Evolutionary conservation across 2,329 filamentous ascomycete genomes (phyloP).

Genomic region (Epichloe glyceriae): DNA sequence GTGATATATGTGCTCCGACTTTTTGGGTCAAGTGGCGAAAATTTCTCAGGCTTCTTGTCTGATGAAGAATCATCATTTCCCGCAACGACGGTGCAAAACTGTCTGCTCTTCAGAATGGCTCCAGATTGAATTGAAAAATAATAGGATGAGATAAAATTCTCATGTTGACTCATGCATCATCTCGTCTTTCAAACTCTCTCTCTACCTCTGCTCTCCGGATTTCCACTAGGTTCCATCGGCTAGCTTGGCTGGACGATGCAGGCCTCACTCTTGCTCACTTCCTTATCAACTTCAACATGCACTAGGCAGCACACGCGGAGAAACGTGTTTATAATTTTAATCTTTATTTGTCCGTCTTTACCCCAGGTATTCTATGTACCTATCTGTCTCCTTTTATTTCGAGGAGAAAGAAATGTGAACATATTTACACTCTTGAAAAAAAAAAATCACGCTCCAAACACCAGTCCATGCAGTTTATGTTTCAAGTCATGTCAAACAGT

Average conservation of each 20-base stretch:
- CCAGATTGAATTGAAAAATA: no score
- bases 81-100: no score
- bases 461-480: constrained; percentile 3
- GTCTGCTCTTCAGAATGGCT: no score
- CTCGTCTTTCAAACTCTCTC: background rate
- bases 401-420: constrained; percentile 7
- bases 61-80: no score
- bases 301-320: background rate
- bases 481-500: background rate
- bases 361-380: constrained; percentile 8
- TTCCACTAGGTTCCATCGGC: background rate
- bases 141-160: no score
- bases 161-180: background rate
- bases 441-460: constrained; percentile 3
- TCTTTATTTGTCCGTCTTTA: background rate
- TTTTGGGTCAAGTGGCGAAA: no score
- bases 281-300: background rate
- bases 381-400: constrained; percentile 9
- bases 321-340: background rate
- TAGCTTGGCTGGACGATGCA: background rate
- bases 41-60: no score
- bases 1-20: no score
- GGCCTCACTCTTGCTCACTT: background rate
- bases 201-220: background rate
- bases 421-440: constrained; percentile 10